Evolutionary conservation across 2,329 filamentous ascomycete genomes (phyloP).

Genomic region (Fusarium begoniae): DNA sequence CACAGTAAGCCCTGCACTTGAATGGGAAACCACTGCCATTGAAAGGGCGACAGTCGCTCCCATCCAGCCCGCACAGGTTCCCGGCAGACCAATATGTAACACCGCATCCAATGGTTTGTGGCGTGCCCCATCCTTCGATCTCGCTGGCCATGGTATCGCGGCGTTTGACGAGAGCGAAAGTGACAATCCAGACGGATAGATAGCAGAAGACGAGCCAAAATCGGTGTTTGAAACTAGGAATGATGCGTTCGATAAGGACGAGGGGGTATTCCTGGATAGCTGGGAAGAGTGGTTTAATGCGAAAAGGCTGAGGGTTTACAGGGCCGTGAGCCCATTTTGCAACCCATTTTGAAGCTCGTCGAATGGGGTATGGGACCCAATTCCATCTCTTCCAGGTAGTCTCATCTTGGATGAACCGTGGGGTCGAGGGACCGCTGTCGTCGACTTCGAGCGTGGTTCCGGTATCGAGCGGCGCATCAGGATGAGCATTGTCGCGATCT

Average conservation of each 20-base stretch:
- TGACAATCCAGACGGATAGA: conserved; percentile 73
- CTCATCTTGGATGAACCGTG: conserved; percentile 69
- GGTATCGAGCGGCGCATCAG: conserved; percentile 54
- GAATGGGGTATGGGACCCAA: conserved; percentile 68
- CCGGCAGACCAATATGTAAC: conserved; percentile 75
- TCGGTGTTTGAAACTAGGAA: conserved; percentile 68
- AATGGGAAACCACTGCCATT: conserved; percentile 75
- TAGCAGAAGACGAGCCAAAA: conserved; percentile 67
- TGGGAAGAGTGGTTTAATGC: conserved; percentile 70
- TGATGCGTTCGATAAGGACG: conserved; percentile 67
- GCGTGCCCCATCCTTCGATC: conserved; percentile 73
- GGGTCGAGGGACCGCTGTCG: conserved; percentile 57
- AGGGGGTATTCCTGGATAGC: conserved; percentile 73
- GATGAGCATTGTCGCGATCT: conserved; percentile 42
- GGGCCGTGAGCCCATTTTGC: conserved; percentile 66
- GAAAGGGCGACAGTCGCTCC: conserved; percentile 79
- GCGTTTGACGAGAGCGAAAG: conserved; percentile 75
- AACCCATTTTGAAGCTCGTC: conserved; percentile 54
- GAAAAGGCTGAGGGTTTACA: conserved; percentile 56
- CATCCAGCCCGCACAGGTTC: conserved; percentile 79
- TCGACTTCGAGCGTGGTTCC: conserved; percentile 56
- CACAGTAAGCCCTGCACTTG: conserved; percentile 78
- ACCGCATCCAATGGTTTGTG: conserved; percentile 72
- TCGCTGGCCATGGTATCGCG: conserved; percentile 67
- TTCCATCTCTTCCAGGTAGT: conserved; percentile 57